phyloP scores from a whole-genome alignment of 495 filamentous ascomycete genomes.

The Talaromyces stipitatus region DNA sequence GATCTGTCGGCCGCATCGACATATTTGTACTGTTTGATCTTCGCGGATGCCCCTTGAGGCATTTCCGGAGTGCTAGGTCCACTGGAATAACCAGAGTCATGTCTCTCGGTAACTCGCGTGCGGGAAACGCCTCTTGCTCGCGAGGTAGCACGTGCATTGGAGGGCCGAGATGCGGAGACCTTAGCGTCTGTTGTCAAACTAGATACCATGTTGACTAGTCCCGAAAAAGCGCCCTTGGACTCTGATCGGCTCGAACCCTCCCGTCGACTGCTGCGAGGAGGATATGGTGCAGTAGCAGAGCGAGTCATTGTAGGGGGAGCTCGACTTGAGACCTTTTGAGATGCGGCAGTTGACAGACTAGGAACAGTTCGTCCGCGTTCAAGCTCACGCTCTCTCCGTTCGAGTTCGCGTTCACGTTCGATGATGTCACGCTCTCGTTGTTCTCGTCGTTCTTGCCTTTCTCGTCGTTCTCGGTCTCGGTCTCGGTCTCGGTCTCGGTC shows the following conservation, averaged over 20 bases:
- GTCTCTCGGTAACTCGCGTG: slow-evolving; percentile 20
- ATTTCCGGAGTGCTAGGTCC: slow-evolving; percentile 32
- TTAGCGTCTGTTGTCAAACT: slow-evolving; percentile 18
- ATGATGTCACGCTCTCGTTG: too few species aligned
- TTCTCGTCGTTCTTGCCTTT: too few species aligned
- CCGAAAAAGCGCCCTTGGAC: slow-evolving; percentile 17
- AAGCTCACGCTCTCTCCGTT: slow-evolving; percentile 5
- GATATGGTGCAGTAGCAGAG: slow-evolving; percentile 4
- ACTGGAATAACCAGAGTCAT: slow-evolving; percentile 42
- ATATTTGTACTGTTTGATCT: background rate
- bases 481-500: background rate
- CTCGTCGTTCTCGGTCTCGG: too few species aligned
- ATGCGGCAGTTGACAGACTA: background rate
- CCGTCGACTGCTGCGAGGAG: slow-evolving; percentile 1
- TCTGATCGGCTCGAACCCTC: slow-evolving; percentile 25
- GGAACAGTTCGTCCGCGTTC: background rate
- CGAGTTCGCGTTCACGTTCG: background rate
- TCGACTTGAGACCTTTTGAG: slow-evolving; percentile 2
- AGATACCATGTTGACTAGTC: slow-evolving; percentile 16
- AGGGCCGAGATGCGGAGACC: slow-evolving; percentile 11
- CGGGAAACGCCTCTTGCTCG: slow-evolving; percentile 18
- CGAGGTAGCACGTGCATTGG: slow-evolving; percentile 18
- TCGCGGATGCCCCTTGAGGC: slow-evolving; percentile 14
- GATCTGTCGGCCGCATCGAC: background rate
- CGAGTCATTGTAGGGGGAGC: slow-evolving; percentile 2